phyloP scores from a whole-genome alignment of 345 rosid species.

The Euphorbia peplus region DNA sequence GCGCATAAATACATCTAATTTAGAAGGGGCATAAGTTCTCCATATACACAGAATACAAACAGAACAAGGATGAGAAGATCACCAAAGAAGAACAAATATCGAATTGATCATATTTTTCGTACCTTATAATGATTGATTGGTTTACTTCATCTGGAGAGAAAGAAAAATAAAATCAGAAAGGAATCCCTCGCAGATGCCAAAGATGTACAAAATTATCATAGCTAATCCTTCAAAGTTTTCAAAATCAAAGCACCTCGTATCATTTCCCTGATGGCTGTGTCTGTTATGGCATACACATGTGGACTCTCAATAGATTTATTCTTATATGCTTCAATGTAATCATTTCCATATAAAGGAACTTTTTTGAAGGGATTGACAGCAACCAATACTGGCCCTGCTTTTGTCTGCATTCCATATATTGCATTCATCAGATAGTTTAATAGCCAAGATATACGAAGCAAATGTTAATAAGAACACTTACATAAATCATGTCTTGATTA shows the following conservation, averaged over 20 bases:
- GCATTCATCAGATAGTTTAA: constrained; percentile 15
- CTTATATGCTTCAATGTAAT: constrained; percentile 77
- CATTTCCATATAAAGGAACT: constrained; percentile 83
- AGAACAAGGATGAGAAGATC: constrained; percentile 9
- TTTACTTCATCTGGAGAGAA: constrained; percentile 87
- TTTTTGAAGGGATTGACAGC: constrained; percentile 94
- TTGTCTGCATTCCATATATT: constrained; percentile 56
- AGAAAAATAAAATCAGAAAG: constrained; percentile 27
- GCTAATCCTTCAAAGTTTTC: constrained; percentile 9
- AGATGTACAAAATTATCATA: background rate
- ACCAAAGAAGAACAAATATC: background rate
- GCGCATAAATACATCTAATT: background rate
- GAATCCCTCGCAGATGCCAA: constrained; percentile 11
- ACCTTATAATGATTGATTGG: constrained; percentile 99
- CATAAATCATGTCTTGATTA: constrained; percentile 85
- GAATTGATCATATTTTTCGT: constrained; percentile 27
- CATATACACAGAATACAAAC: background rate
- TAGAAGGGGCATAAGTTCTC: background rate
- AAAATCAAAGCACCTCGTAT: constrained; percentile 60
- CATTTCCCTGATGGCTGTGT: constrained; percentile 97
- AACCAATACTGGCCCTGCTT: constrained; percentile 97
- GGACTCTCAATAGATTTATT: constrained; percentile 71
- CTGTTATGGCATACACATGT: constrained; percentile 95
- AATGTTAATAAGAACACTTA: constrained; percentile 42
- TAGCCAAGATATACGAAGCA: constrained; percentile 12